Evolutionary conservation across 2,329 filamentous ascomycete genomes (phyloP), one percentile per base, ranked within the genome.

Genomic region (Neonectria sp.): DNA sequence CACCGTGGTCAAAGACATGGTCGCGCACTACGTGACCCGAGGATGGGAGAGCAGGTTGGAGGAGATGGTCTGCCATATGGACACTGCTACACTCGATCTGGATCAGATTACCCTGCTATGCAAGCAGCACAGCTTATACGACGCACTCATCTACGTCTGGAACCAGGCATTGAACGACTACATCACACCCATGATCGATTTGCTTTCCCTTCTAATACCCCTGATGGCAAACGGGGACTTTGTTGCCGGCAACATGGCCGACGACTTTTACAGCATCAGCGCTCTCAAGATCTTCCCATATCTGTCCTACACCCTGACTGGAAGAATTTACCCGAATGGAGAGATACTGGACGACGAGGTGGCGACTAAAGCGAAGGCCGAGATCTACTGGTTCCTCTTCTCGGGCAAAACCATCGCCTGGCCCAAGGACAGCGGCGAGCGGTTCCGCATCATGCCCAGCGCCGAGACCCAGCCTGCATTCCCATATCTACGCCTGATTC

Each of bases 121-220:
- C 86, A 97, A 96, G 79, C 92, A 95, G 77, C 91, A 98, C 79
- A 90, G 92, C 71, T 87, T 99, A 4, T 99, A 98, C 77, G 97
- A 99, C 80, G 97, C 96, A 2, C 88, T 98, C 63, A 95, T 97
- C 49, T 98, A 98, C 78, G 93, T 99, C 62, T 99, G 96, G 96
- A 98, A 97, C 68, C 92, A 94, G 79, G 95, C 94, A 3, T 84
- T 99, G 31, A 85, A 86, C 68, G 97, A 99, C 80, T 98, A 97
- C 75, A 91, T 98, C 68, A 97, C 95, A 2, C 95, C 96, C 1
- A 85, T 98, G 63, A 92, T 94, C 72, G 95, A 98, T 68, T 87
- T 99, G 2, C 84, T 97, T 55, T 84, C 88, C 15, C 84, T 98
- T n/a, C 79, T 93, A 35, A 82, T 88, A 72, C 89, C 85, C 31